Conservation (phyloP, 306 rosid species). For the Castanea crenata region DNA sequence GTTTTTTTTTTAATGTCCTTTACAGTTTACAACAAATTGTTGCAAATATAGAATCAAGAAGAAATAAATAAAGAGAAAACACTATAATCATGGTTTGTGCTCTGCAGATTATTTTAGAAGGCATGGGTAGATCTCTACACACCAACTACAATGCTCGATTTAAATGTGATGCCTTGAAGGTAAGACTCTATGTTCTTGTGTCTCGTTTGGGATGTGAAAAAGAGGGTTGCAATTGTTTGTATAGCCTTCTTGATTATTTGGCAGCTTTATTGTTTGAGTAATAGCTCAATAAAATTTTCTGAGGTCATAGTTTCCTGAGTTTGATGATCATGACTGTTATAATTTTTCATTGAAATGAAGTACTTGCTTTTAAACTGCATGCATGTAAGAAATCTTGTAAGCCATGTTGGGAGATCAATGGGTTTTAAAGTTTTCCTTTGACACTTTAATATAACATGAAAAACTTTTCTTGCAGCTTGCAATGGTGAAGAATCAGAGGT, state of each 20-base stretch:
- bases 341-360: not conserved
- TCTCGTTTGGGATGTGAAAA: not conserved
- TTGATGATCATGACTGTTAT: not conserved
- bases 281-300: not conserved
- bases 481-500: conserved; percentile 97
- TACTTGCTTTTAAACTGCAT: too few species aligned
- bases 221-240: not conserved
- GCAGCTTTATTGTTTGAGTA: not conserved
- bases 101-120: conserved; percentile 91
- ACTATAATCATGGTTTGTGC: conserved; percentile 20
- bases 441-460: not conserved
- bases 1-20: not conserved
- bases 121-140: conserved; percentile 95
- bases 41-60: conserved; percentile 4
- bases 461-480: conserved; percentile 67
- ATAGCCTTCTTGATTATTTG: not conserved
- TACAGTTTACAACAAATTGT: not conserved
- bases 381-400: too few species aligned
- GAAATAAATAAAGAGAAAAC: not conserved
- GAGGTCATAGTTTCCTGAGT: not conserved
- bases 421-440: not conserved
- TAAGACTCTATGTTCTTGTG: conserved; percentile 21
- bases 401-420: not conserved
- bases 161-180: conserved; percentile 91
- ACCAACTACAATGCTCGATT: conserved; percentile 90